Percentiles rank a stretch among this genome's conserved stretches.
phyloP scores from a whole-genome alignment of 2,329 filamentous ascomycete genomes.

The Xylaria arbuscula region DNA sequence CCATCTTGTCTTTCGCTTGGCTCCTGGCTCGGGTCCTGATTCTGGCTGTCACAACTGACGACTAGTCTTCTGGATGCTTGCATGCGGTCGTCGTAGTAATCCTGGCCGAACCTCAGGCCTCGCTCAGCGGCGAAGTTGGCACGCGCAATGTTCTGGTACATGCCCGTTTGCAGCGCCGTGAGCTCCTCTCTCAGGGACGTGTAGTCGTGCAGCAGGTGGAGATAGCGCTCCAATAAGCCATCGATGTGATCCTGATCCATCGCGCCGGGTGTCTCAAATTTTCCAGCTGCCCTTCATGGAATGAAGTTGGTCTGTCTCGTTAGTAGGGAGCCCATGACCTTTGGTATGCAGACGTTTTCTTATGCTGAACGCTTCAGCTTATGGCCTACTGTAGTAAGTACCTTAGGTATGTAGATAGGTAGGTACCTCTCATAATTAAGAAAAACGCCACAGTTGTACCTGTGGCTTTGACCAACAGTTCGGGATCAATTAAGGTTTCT shows the following conservation, averaged over 20 bases:
- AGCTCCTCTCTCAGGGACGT: conserved; percentile 67
- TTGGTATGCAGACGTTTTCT: neutral
- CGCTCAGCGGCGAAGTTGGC: conserved; percentile 78
- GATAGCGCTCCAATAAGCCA: conserved; percentile 71
- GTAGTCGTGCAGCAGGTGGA: conserved; percentile 75
- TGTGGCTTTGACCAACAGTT: neutral
- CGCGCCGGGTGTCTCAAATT: neutral
- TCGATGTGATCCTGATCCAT: conserved; percentile 64
- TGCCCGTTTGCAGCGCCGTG: conserved; percentile 62
- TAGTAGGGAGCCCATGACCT: neutral
- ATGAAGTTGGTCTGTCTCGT: neutral
- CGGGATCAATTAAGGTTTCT: neutral
- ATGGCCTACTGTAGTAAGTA: no score
- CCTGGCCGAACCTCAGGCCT: conserved; percentile 72
- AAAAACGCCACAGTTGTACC: neutral
- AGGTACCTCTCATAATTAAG: no score
- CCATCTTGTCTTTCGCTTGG: conserved; percentile 6
- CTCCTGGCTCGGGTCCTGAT: neutral
- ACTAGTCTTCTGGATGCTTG: conserved; percentile 65
- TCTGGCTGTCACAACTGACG: conserved; percentile 36
- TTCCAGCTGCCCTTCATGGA: neutral
- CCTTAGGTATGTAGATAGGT: no score
- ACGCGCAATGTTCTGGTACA: conserved; percentile 73
- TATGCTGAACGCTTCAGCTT: neutral
- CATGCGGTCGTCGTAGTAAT: conserved; percentile 80